phyloP scores from a whole-genome alignment of 257 asterid genomes.

The Solanum appendiculatum region DNA sequence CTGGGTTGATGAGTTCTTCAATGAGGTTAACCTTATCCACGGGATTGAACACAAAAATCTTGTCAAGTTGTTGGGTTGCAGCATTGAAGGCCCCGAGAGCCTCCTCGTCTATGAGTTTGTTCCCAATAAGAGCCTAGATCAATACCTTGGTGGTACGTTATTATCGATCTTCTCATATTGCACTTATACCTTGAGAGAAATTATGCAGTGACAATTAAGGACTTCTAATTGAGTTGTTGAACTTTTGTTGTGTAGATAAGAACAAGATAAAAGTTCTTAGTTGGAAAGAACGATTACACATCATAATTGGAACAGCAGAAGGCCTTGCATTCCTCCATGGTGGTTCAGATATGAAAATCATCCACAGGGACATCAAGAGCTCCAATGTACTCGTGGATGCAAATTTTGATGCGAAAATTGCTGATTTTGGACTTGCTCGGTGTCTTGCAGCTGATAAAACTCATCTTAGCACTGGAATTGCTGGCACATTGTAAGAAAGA shows the following conservation, averaged over 20 bases:
- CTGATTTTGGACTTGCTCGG: conserved; percentile 15
- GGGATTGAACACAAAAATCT: conserved; percentile 11
- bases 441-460: neutral
- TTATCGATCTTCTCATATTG: neutral
- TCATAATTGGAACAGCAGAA: conserved; percentile 4
- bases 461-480: conserved; percentile 10
- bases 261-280: neutral
- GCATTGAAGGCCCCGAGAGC: conserved; percentile 14
- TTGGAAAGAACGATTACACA: conserved; percentile 4
- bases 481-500: conserved; percentile 10
- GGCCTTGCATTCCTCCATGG: conserved; percentile 10
- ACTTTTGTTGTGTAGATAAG: neutral
- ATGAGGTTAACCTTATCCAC: conserved; percentile 9
- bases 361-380: conserved; percentile 13
- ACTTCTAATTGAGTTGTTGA: neutral
- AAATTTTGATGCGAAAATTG: neutral
- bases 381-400: conserved; percentile 4
- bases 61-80: conserved; percentile 14
- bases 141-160: neutral
- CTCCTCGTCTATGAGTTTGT: conserved; percentile 11
- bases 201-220: neutral
- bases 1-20: conserved; percentile 12
- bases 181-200: neutral
- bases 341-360: neutral
- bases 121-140: conserved; percentile 8